Evolutionary conservation across 2,329 filamentous ascomycete species (phyloP), one percentile per base, ranked within the genome.

Genomic region (Arachnomyces sp.): DNA sequence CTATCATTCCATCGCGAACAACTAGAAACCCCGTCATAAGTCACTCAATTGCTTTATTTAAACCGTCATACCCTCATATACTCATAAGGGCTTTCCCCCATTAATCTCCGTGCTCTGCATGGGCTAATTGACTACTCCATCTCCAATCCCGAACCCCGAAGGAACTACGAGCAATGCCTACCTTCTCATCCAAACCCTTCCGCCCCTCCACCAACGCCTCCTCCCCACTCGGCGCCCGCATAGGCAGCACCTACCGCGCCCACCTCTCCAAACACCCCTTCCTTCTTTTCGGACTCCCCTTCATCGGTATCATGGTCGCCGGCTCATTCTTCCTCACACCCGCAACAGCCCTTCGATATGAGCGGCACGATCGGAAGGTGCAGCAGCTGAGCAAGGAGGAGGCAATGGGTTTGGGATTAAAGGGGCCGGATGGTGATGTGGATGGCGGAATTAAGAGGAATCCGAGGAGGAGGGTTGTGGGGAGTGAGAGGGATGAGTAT

Each of bases 311-410:
- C 43, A 95, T 98, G 57, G 78, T 98, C 17, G 86, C 83, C 2
- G 90, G 88, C 1, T 94, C 86, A 3, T 98, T 98, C 64, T 84
- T 94, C 53, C 75, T 98, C 36, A 96, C 92, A 0, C 92, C 90
- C 1, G 92, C 90, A 4, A 90, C 93, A 15, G 92, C 93, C 11
- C 72, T 98, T 36, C 78, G 93, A 43, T 98, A 96, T 66, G 92
- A 98, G 68, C 80, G 85, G 47, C 81, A 95, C 57, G 92, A 98
- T 61, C 79, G 87, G 47, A 90, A 86, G 67, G 86, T 95, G 44
- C 77, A 84, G 55, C 84, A 89, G 66, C 65, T 96, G 67, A 84
- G 78, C 44, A 80, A 84, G 53, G 86, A 95, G 44, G 88, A 98
- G 62, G 86, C 86, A 53, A 72, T 98, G 60, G 82, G 86, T 9